These are phyloP conservation scores for Paecilomyces sp. DNA, from an alignment of 2,329 filamentous ascomycete genomes.

Conservation along the genomic window DNA sequence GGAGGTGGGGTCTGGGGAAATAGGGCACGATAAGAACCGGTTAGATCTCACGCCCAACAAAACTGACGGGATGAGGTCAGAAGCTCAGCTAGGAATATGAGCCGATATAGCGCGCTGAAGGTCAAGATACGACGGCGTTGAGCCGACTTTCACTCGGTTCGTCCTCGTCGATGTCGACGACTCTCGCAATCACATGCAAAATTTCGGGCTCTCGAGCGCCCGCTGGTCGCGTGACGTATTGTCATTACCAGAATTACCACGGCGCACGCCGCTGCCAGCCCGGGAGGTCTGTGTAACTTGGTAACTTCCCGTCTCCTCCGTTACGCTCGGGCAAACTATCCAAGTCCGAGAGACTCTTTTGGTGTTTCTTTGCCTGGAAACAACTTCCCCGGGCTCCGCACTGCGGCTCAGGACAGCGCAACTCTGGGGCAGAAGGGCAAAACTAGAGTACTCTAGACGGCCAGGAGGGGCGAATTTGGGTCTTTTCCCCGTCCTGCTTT, in stretches of 20 bases:
- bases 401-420: neutral
- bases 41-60: neutral
- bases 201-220: constrained; percentile 9
- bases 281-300: neutral
- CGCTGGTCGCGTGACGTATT: constrained; percentile 29
- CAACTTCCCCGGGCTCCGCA: neutral
- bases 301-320: neutral
- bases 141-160: neutral
- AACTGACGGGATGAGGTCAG: neutral
- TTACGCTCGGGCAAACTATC: neutral
- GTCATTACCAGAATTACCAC: constrained; percentile 18
- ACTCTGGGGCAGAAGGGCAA: neutral
- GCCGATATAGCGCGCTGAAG: neutral
- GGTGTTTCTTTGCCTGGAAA: neutral
- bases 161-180: neutral
- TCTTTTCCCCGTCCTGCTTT: neutral
- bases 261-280: neutral
- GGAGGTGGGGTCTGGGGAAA: neutral
- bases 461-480: neutral
- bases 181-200: constrained; percentile 28
- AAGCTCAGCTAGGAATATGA: neutral
- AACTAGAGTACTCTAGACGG: neutral
- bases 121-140: neutral
- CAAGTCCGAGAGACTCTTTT: neutral
- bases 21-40: neutral